Percentiles rank a stretch among this genome's conserved stretches.
These are phyloP conservation scores for Penicillium odoratum DNA, from an alignment of 495 filamentous ascomycete genomes.

Conservation along the genomic window DNA sequence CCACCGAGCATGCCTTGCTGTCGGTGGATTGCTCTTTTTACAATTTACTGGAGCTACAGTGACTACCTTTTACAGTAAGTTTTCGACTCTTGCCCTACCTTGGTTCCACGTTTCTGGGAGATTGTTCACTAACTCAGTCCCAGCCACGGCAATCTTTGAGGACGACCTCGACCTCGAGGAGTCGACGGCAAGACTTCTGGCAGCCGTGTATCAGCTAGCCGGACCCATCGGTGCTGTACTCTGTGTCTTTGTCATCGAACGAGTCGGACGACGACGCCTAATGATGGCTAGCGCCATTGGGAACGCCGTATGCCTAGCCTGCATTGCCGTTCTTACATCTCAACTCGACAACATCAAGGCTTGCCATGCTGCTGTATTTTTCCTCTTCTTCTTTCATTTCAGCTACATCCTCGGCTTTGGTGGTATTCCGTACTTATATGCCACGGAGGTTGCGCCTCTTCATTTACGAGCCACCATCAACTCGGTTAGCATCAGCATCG, in stretches of 20 bases:
- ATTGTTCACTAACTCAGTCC: neutral
- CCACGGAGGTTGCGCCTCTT: slow-evolving; percentile 52
- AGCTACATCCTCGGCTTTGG: slow-evolving; percentile 55
- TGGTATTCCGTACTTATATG: slow-evolving; percentile 55
- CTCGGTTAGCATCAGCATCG: slow-evolving; percentile 44
- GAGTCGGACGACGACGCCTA: slow-evolving; percentile 24
- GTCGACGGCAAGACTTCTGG: slow-evolving; percentile 18
- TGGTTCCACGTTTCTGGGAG: neutral
- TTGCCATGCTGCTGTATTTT: slow-evolving; percentile 40
- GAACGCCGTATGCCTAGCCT: slow-evolving; percentile 44
- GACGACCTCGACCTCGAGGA: slow-evolving; percentile 15
- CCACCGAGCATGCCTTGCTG: slow-evolving; percentile 24
- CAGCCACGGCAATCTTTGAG: slow-evolving; percentile 31
- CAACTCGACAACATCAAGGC: slow-evolving; percentile 20
- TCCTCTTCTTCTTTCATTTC: slow-evolving; percentile 54
- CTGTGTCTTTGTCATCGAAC: slow-evolving; percentile 23
- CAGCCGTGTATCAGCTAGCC: slow-evolving; percentile 19
- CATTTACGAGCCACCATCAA: slow-evolving; percentile 49
- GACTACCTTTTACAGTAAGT: slow-evolving; percentile 30
- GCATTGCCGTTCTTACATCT: slow-evolving; percentile 34
- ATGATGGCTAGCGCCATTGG: slow-evolving; percentile 28
- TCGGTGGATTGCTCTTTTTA: slow-evolving; percentile 17
- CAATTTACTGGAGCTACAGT: slow-evolving; percentile 29
- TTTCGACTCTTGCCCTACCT: neutral
- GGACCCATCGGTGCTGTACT: slow-evolving; percentile 17